Evolutionary conservation across 2,329 filamentous ascomycete species (phyloP), one percentile per base, ranked within the genome.

Genomic region (Acephala macrosclerotiorum): DNA sequence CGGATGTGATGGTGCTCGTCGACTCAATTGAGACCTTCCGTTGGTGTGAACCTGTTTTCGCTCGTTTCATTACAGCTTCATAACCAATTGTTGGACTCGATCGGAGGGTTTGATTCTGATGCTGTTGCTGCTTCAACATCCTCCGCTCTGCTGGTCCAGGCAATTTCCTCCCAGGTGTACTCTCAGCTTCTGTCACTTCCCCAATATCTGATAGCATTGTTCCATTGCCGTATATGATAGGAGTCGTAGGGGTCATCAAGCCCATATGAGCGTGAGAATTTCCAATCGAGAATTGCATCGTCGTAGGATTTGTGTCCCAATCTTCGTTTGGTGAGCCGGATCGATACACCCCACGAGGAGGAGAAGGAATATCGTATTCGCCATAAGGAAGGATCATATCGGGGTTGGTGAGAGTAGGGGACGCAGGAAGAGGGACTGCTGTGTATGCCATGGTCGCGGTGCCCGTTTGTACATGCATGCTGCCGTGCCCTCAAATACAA

Each of bases 381-480:
- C 90, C 89, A 76, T 91, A 89, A 67, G 94, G 94, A 60, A 97
- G 82, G 74, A 97, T 97, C 93, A 97, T 94, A 77, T 97, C 94
- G 60, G 94, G 93, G 78, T 97, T 96, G 63, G 93, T 96, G 74
- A 97, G 82, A 2, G 94, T 97, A 56, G 94, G 94, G 66, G 93
- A 96, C 14, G 88, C 88, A 69, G 91, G 89, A 65, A 83, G 79
- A 53, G 83, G 66, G 25, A 66, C 42, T 18, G 62, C 76, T 20
- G 81, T 78, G 71, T 85, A 83, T 51, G 78, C 64, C 72, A 75
- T 75, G 20, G 72, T 72, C 22, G 74, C 67, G 49, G 69, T 63
- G 25, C 64, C 67, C 38, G 67, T 72, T 67, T 71, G 74, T 56
- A 68, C 60, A 66, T 72, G 74, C 73, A 74, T 74, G 64, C 60